phyloP scores from a whole-genome alignment of 345 rosid genomes.

The Syzygium grande region DNA sequence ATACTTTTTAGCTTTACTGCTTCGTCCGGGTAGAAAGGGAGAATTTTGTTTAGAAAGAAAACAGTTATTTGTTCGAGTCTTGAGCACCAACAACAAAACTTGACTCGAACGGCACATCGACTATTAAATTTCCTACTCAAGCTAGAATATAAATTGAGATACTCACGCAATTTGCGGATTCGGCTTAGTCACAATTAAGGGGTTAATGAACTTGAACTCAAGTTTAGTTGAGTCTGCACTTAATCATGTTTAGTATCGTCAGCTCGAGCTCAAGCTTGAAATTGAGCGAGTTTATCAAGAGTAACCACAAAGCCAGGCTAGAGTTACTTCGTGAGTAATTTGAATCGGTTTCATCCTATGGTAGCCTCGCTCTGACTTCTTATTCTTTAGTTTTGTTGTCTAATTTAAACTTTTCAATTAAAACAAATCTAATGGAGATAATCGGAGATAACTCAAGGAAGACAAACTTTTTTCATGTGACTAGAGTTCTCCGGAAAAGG shows the following conservation, averaged over 20 bases:
- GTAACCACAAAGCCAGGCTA: not conserved
- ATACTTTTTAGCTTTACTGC: not conserved
- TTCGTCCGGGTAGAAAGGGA: not conserved
- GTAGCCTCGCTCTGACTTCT: fast-evolving
- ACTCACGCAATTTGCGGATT: not conserved
- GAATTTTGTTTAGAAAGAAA: not conserved
- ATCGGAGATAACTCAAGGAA: not conserved
- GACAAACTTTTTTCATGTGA: no score
- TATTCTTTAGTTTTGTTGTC: not conserved
- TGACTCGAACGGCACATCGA: not conserved
- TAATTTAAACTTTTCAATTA: not conserved
- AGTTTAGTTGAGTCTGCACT: not conserved
- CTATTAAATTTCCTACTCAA: not conserved
- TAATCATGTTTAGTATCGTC: not conserved
- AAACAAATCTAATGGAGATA: not conserved
- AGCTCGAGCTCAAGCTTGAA: not conserved
- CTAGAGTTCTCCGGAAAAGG: no score
- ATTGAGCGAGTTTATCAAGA: not conserved
- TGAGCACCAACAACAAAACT: not conserved
- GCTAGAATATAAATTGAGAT: not conserved
- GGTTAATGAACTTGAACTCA: not conserved
- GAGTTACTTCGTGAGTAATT: not conserved
- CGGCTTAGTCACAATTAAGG: not conserved
- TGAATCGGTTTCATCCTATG: not conserved
- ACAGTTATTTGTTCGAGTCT: not conserved